Base-by-base conservation (phyloP, 306 rosid species). In the Cicer chorassanicum region DNA sequence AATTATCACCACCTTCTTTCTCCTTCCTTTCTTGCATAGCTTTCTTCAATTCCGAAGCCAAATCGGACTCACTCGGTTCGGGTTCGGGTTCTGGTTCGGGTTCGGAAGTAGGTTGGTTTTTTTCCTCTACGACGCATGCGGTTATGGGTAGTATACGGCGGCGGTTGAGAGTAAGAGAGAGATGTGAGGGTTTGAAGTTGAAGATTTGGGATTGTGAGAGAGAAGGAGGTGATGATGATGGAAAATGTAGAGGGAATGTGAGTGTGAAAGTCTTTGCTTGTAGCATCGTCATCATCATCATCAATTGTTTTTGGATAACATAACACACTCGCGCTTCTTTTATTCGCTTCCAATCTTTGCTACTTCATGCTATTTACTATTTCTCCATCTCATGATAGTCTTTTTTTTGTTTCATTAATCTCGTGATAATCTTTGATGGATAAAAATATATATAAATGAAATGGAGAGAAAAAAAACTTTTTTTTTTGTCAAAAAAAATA, bases 21-120 rank as follows among this genome's bases (percentile, higher is more conserved):
- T 82, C 88, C 81, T 90, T 90, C 78, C 85, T 83, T 84, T 88
- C 86, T 79, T 82, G 83, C 92, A 89, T 87, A 6, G 90, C 96
- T 87, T 83, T 85, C 91, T 86, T 92, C 56, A 94, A 84, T 61
- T 89, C 93, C 74, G 86, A 71, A 6, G 93, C 95, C 76, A 93
- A 34, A 39, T 91, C 85, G 13, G 81, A 53, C 5, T 78, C 38
- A 1, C 5, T 7, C 0, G 24, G 9, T 15, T 49, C 54, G 7
- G 80, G 8, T 53, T 70, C 84, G 8, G 86, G 8, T 43, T 81
- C 79, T 1, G 85, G 9, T 16, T 89, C 88, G 4, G 34, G 34
- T 29, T 59, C 65, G 18, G 90, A 68, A n/a, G 48, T 84, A 44
- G 83, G 88, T 54, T 80, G 82, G 79, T 87, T 82, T 41, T 87